Conservation (phyloP, 176 grass and related monocot species). For the Triticum urartu region DNA sequence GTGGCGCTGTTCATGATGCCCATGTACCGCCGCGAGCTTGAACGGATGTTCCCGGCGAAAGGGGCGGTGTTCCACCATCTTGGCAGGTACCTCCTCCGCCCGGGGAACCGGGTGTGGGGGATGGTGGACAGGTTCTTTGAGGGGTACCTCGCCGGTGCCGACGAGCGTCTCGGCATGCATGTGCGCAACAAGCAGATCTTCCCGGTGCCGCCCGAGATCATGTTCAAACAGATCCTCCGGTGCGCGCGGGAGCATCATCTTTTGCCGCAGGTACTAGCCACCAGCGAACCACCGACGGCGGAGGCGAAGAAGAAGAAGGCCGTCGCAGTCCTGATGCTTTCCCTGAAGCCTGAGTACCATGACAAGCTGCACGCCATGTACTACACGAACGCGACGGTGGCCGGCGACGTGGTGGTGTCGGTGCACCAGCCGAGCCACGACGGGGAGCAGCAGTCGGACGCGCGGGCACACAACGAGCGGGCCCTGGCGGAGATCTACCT, state of each 20-base stretch:
- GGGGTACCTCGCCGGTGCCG: slow-evolving; percentile 58
- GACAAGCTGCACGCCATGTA: slow-evolving; percentile 59
- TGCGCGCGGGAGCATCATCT: slow-evolving; percentile 49
- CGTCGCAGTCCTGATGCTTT: slow-evolving; percentile 44
- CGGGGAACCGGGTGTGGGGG: slow-evolving; percentile 63
- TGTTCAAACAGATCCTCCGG: slow-evolving; percentile 47
- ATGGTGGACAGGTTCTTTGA: slow-evolving; percentile 58
- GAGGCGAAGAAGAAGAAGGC: background rate
- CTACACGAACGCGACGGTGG: slow-evolving; percentile 38
- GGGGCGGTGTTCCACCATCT: slow-evolving; percentile 76
- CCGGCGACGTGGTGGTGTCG: background rate
- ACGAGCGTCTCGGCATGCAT: slow-evolving; percentile 64
- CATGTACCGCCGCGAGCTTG: slow-evolving; percentile 50
- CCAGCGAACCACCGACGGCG: background rate
- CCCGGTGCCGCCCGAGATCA: slow-evolving; percentile 22
- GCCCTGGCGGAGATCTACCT: slow-evolving; percentile 74
- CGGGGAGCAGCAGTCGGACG: slow-evolving; percentile 36
- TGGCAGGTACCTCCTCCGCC: slow-evolving; percentile 70
- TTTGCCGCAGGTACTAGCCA: slow-evolving; percentile 34
- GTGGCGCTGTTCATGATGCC: slow-evolving; percentile 60
- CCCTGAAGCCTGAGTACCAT: slow-evolving; percentile 55
- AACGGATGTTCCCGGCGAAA: slow-evolving; percentile 65
- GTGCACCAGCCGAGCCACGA: slow-evolving; percentile 62
- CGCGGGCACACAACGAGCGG: slow-evolving; percentile 51
- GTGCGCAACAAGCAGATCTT: slow-evolving; percentile 28